These are phyloP conservation scores for Ophiostoma tasmaniense DNA, from an alignment of 2,329 filamentous ascomycete species.

Conservation along the genomic window DNA sequence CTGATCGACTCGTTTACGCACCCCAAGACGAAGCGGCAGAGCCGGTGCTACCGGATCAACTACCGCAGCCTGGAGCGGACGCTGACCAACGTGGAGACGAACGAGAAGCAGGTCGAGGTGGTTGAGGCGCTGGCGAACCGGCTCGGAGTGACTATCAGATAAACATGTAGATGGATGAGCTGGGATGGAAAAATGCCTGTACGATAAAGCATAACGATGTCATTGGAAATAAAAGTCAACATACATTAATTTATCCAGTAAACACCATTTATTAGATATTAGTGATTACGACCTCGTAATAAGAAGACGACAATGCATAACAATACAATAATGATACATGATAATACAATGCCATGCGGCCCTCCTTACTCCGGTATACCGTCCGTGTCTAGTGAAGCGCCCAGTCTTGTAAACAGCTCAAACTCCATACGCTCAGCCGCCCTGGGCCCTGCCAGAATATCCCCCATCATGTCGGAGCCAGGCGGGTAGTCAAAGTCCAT, in stretches of 20 bases:
- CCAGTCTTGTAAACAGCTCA: neutral
- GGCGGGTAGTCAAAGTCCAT: neutral
- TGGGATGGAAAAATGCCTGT: neutral
- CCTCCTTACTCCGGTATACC: too few species aligned
- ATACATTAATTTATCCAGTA: too few species aligned
- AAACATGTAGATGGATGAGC: too few species aligned
- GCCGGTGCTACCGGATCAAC: conserved; percentile 85
- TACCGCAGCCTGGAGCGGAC: conserved; percentile 90
- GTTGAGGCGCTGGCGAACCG: conserved; percentile 54
- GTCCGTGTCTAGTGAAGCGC: neutral
- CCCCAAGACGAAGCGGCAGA: conserved; percentile 73
- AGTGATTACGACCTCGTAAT: too few species aligned
- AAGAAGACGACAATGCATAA: too few species aligned
- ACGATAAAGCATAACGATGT: neutral
- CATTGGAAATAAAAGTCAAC: neutral
- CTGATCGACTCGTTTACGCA: conserved; percentile 82
- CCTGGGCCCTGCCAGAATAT: neutral
- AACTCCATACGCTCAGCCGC: neutral
- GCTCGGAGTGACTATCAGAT: conserved; percentile 69
- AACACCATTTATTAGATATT: too few species aligned
- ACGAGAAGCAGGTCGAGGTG: conserved; percentile 64
- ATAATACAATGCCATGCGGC: too few species aligned
- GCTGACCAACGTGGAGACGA: conserved; percentile 73
- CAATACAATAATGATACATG: too few species aligned
- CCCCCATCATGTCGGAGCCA: neutral